A percentile compares a stretch with the other conserved stretches of the same genome.
Conservation (phyloP, 1,284 basidiomycete genomes). For the Meripilus lineatus region DNA sequence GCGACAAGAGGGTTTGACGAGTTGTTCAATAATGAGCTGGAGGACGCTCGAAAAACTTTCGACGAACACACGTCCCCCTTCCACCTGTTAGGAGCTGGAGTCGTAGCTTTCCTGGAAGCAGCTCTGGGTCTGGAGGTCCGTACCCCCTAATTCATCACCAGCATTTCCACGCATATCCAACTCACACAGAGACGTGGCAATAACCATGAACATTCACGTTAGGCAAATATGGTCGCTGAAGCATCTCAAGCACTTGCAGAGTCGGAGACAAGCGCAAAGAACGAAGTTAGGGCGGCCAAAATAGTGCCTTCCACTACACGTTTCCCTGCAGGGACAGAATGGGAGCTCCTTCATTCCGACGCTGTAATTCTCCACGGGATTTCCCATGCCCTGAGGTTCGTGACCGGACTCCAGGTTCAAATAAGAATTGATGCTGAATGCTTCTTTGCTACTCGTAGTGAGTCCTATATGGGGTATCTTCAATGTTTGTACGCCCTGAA, state of each 20-base stretch:
- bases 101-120: conserved; percentile 69
- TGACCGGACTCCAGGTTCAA: conserved; percentile 4
- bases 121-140: conserved; percentile 78
- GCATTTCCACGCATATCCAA: background rate
- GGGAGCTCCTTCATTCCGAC: conserved; percentile 70
- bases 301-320: conserved; percentile 31
- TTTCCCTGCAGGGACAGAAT: conserved; percentile 63
- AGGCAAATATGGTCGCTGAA: conserved; percentile 51
- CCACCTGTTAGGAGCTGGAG: conserved; percentile 67
- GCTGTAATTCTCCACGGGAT: conserved; percentile 63
- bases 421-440: background rate
- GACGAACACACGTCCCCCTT: conserved; percentile 52
- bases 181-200: background rate
- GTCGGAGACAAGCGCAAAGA: conserved; percentile 58
- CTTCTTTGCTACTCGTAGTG: conserved; percentile 35
- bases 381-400: conserved; percentile 63
- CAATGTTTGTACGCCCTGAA: conserved; percentile 73
- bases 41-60: conserved; percentile 48
- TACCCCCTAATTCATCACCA: conserved; percentile 5
- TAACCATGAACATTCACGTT: conserved; percentile 9
- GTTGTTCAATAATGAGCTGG: conserved; percentile 64
- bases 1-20: conserved; percentile 61
- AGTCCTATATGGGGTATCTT: conserved; percentile 74
- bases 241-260: conserved; percentile 49
- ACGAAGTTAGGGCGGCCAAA: conserved; percentile 45